A percentile compares a stretch with the other conserved stretches of the same genome.
phyloP scores from a whole-genome alignment of 352 stramenopile genomes.

The Phytophthora kernoviae region DNA sequence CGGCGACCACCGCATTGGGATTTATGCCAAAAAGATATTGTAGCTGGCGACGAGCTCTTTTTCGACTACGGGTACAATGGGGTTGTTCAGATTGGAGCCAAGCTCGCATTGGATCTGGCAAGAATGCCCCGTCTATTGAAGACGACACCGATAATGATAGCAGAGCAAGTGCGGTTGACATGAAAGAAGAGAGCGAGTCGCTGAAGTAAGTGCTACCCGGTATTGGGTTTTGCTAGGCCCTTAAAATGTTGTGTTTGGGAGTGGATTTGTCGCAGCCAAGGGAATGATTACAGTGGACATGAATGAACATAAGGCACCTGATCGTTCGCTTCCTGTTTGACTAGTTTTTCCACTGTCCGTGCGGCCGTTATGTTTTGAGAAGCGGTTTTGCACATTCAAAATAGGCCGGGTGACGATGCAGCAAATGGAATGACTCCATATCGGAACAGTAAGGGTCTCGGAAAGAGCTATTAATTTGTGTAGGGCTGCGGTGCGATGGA shows the following conservation, averaged over 20 bases:
- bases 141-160: conserved; percentile 9
- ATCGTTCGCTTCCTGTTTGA: not conserved
- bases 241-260: not conserved
- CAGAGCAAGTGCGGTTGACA: conserved; percentile 7
- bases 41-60: conserved; percentile 83
- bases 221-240: conserved; percentile 1
- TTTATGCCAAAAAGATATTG: conserved; percentile 93
- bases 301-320: not conserved
- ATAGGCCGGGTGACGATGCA: conserved; percentile 6
- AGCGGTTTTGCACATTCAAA: conserved; percentile 19
- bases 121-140: conserved; percentile 21
- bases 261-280: not conserved
- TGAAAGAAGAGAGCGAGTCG: conserved; percentile 20
- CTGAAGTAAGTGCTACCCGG: conserved; percentile 2
- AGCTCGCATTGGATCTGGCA: conserved; percentile 50
- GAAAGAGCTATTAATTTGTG: conserved; percentile 1
- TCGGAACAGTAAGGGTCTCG: not conserved
- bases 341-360: not conserved
- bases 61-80: conserved; percentile 87
- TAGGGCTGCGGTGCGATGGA: conserved; percentile 42
- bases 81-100: conserved; percentile 84
- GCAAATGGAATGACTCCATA: no score
- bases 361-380: conserved; percentile 25
- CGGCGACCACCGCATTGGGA: conserved; percentile 92
- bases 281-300: not conserved